Base-by-base conservation (phyloP, 2,329 filamentous ascomycete genomes). In the Cytospora paraplurivora region DNA sequence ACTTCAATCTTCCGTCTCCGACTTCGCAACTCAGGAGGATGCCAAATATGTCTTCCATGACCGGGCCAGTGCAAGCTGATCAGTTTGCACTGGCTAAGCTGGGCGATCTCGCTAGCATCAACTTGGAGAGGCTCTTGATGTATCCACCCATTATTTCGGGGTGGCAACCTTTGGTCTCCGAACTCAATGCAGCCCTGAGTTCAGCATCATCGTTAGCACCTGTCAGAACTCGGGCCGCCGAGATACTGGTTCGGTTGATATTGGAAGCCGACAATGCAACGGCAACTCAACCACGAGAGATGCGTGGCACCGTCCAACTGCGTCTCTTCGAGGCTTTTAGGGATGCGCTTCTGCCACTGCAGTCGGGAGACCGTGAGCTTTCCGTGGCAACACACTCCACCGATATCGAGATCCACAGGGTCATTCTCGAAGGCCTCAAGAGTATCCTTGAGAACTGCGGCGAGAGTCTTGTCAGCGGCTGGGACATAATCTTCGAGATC, bases 371-470 rank as follows among this genome's bases (percentile, higher is more conserved):
- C 35, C 79, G 83, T 2, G 77, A 82, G 11, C 77, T 77, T 1
- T 84, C 85, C 1, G 83, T 89, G 0, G 79, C 84, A 2, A 83
- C 81, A 12, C 85, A 87, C 60, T 77, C 86, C 0, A 87, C 86
- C 0, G 89, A 95, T 68, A 78, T 92, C 19, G 90, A 95, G 62
- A 90, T 96, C 17, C 92, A 97, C 72, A 88, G 88, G 67, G 86
- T 90, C 59, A 82, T 91, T 32, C 82, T 97, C 1, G 92, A 96
- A 67, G 89, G 90, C 0, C 79, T 97, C 7, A 93, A 92, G 73
- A 88, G 83, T 62, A 86, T 97, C 21, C 82, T 99, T 1, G 94
- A 98, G 71, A 89, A 93, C 67, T 94, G 90, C 69, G 95, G 94
- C 10, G 93, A 99, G 72, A 88, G 86, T 0, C 82, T 98, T 7